Conservation (phyloP, 2,329 filamentous ascomycete species). For the Trichophyton mentagrophytes region DNA sequence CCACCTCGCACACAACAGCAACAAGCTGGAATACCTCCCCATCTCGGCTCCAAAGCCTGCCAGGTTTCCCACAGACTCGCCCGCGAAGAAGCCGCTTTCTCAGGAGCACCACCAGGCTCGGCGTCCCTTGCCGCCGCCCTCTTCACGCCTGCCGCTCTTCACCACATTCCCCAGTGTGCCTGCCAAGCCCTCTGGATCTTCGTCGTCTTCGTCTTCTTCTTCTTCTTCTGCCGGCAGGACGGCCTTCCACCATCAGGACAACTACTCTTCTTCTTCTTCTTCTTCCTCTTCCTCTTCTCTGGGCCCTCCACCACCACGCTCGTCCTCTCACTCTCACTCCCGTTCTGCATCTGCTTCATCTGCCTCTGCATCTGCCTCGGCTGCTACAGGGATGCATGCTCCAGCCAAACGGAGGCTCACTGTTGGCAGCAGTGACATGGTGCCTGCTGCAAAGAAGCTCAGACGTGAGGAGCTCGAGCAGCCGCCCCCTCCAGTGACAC, state of each 20-base stretch:
- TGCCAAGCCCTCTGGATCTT: background rate
- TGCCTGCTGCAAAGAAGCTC: constrained; percentile 52
- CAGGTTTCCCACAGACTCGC: constrained; percentile 37
- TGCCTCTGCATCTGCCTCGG: background rate
- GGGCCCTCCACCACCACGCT: constrained; percentile 14
- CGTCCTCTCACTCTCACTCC: constrained; percentile 12
- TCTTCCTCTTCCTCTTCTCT: constrained; percentile 14
- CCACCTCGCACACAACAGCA: constrained; percentile 3
- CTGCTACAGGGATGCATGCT: constrained; percentile 31
- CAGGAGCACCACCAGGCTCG: constrained; percentile 17
- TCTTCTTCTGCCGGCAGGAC: background rate
- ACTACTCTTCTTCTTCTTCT: constrained; percentile 22
- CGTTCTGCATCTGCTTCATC: constrained; percentile 8
- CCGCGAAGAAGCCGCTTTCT: constrained; percentile 31
- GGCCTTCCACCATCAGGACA: constrained; percentile 18
- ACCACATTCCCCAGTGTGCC: constrained; percentile 37
- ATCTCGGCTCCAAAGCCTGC: constrained; percentile 36
- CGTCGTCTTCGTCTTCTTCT: background rate
- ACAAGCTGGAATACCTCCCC: constrained; percentile 49
- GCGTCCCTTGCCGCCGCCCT: constrained; percentile 25
- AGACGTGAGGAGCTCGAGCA: constrained; percentile 43
- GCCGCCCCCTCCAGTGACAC: constrained; percentile 5
- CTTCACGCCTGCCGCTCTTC: constrained; percentile 37
- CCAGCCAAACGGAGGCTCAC: constrained; percentile 49
- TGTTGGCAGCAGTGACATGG: constrained; percentile 58